Base-by-base conservation (phyloP, 192 early-diverging fungal species). In the Cladochytrium replicatum region DNA sequence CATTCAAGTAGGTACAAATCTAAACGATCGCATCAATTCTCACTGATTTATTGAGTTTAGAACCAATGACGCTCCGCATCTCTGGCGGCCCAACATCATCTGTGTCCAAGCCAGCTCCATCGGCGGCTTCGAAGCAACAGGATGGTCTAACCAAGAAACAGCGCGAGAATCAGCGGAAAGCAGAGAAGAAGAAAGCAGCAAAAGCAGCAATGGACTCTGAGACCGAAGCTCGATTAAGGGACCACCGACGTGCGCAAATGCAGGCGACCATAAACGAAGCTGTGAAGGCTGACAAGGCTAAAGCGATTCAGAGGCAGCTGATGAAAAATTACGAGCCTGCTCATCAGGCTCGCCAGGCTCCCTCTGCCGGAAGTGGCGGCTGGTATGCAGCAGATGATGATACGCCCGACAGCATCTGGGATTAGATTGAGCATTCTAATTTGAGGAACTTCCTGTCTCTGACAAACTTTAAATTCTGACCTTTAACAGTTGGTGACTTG, bases 131-230 rank as follows among this genome's bases (percentile, higher is more conserved):
- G 22, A 32, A 22, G 30, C n/a, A n/a, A 19, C 32, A 37, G 1
- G 28, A 19, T 15, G 37, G 17, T 23, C 30, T 63, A 1, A 63
- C 61, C 7, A 63, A 58, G 40, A 63, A 58, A 23, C 61, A 63
- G 56, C 47, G 49, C 8, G 55, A 63, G 41, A 63, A 63, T 46
- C 55, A 53, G 32, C 44, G 49, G 1, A 63, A 63, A 41, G 49
- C 54, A 0, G 55, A 57, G 15, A 29, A 47, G 23, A 17, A 52
- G 8, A 63, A 63, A 23, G 49, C 29, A 9, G 43, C 23, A 15
- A 63, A 63, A 29, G n/a, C 44, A 2, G 41, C 56, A 6, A 2
- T 25, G 3, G 43, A 34, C 9, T 26, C 31, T 2, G 48, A 30
- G 6, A 54, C 57, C 30, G 41, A 44, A 9, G 23, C 28, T n/a